Evolutionary conservation across 2,329 filamentous ascomycete genomes (phyloP).

Genomic region (Podosphaera fusca): DNA sequence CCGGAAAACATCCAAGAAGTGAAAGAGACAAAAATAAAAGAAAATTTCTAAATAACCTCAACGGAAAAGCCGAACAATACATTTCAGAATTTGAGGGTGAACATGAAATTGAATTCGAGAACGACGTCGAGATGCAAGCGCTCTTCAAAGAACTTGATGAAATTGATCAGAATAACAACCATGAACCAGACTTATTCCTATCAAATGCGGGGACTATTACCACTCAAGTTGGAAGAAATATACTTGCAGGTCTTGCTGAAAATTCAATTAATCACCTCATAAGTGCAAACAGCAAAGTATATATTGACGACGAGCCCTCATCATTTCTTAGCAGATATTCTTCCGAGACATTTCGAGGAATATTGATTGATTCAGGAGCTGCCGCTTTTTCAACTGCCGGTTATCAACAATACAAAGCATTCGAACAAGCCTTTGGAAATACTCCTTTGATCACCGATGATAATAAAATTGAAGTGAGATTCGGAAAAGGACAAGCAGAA

Average conservation of each 20-base stretch:
- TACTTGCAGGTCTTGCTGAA: neutral
- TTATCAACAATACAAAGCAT: neutral
- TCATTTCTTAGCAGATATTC: conserved; percentile 1
- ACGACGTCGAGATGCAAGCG: neutral
- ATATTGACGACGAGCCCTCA: neutral
- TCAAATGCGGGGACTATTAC: neutral
- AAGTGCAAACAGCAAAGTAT: neutral
- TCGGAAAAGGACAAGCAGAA: neutral
- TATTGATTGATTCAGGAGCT: conserved; percentile 1
- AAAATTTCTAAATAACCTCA: neutral
- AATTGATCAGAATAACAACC: neutral
- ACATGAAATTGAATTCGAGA: neutral
- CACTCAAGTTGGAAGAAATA: neutral
- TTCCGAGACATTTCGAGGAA: neutral
- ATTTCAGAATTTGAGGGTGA: neutral
- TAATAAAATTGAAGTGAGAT: conserved; percentile 1
- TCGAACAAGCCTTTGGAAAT: neutral
- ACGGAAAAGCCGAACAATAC: neutral
- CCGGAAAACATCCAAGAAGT: neutral
- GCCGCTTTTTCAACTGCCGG: neutral
- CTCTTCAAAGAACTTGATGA: neutral
- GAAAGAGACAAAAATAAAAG: neutral
- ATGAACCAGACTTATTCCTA: neutral
- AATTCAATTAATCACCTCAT: neutral
- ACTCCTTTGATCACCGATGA: neutral